These are phyloP conservation scores for Aspergillus udagawae DNA, from an alignment of 2,329 filamentous ascomycete species.

Conservation along the genomic window DNA sequence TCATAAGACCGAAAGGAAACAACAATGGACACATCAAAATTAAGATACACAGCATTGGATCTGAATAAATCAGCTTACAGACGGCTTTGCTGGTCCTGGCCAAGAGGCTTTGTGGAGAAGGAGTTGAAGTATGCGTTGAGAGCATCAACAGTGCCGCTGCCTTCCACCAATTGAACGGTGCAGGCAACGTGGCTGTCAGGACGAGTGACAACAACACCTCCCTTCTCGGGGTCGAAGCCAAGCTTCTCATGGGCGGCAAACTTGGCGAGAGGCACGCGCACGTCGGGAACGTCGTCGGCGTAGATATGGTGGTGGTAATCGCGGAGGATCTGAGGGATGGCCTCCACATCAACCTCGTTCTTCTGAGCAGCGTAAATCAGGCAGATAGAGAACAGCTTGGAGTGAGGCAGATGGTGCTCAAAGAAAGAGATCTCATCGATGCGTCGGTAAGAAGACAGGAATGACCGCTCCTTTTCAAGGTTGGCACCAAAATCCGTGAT, in stretches of 20 bases:
- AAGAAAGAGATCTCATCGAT: slow-evolving; percentile 64
- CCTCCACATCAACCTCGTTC: slow-evolving; percentile 66
- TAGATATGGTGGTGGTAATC: slow-evolving; percentile 81
- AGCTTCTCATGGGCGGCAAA: slow-evolving; percentile 83
- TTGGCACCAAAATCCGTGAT: slow-evolving; percentile 66
- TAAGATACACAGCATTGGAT: slow-evolving; percentile 11
- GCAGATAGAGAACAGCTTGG: slow-evolving; percentile 73
- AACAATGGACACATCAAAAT: slow-evolving; percentile 8
- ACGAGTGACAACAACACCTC: slow-evolving; percentile 76
- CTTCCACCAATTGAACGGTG: slow-evolving; percentile 69
- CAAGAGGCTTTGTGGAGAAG: slow-evolving; percentile 60
- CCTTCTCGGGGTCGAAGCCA: slow-evolving; percentile 68
- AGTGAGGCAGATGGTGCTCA: slow-evolving; percentile 81
- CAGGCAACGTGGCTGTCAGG: slow-evolving; percentile 85
- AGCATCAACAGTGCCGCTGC: slow-evolving; percentile 72
- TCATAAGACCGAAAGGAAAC: slow-evolving; percentile 18
- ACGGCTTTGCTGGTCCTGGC: slow-evolving; percentile 32
- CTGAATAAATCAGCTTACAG: slow-evolving; percentile 18
- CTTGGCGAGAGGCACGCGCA: slow-evolving; percentile 62
- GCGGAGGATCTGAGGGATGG: slow-evolving; percentile 66
- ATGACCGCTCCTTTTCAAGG: slow-evolving; percentile 63
- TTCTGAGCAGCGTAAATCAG: slow-evolving; percentile 69
- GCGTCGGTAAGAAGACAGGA: slow-evolving; percentile 65
- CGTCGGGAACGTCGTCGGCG: slow-evolving; percentile 76
- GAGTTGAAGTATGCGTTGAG: slow-evolving; percentile 77